These are phyloP conservation scores for Rhodotorula taiwanensis DNA, from an alignment of 768 basidiomycete genomes.

Conservation along the genomic window DNA sequence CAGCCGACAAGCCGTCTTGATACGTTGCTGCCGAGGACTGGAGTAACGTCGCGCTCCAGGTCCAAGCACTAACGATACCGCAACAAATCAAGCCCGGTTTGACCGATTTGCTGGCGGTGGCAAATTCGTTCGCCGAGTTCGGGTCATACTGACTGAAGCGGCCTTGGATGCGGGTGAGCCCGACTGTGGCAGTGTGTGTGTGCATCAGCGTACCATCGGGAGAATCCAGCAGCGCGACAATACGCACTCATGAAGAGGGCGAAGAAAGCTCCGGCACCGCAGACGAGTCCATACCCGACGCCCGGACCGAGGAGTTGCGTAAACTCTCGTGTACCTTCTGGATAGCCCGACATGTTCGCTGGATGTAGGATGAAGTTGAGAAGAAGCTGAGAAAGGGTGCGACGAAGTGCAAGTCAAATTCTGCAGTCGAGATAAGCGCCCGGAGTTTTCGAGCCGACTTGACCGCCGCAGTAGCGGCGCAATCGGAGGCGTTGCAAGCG, in stretches of 20 bases:
- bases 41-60: slow-evolving; percentile 46
- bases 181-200: slow-evolving; percentile 41
- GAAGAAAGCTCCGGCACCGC: slow-evolving; percentile 1
- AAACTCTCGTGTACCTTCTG: slow-evolving; percentile 21
- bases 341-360: background rate
- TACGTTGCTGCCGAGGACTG: slow-evolving; percentile 81
- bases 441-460: no score
- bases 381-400: background rate
- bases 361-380: background rate
- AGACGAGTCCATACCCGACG: slow-evolving; percentile 10
- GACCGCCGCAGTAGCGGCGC: no score
- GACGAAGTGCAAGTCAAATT: no score
- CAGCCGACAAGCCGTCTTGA: slow-evolving; percentile 74
- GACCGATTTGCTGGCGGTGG: slow-evolving; percentile 45
- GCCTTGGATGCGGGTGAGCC: slow-evolving; percentile 68
- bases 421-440: no score
- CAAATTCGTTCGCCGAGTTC: slow-evolving; percentile 55
- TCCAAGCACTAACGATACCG: slow-evolving; percentile 53
- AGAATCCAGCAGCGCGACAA: no score
- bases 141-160: slow-evolving; percentile 44
- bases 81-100: slow-evolving; percentile 88
- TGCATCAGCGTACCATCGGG: no score
- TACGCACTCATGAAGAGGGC: slow-evolving; percentile 18
- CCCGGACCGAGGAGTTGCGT: slow-evolving; percentile 5
- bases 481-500: no score